These are phyloP conservation scores for Cryptococcus deneoformans DNA, from an alignment of 1,284 basidiomycete genomes.

Conservation along the genomic window DNA sequence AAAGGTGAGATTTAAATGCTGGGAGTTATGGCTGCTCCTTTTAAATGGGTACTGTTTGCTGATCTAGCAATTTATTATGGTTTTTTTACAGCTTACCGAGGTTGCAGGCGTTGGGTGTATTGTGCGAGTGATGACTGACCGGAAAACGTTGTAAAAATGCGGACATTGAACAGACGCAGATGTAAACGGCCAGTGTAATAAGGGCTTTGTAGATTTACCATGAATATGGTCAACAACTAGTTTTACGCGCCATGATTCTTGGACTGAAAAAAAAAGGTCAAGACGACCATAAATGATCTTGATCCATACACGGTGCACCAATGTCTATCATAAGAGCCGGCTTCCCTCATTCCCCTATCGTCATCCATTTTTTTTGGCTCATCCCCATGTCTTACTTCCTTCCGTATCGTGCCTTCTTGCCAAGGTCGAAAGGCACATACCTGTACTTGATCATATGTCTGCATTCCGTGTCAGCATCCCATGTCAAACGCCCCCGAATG, in stretches of 20 bases:
- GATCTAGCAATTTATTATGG: slow-evolving; percentile 1
- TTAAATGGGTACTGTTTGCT: background rate
- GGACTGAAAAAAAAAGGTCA: too few relatives aligned
- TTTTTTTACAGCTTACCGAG: slow-evolving; percentile 73
- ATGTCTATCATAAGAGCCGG: too few relatives aligned
- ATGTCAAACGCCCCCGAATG: background rate
- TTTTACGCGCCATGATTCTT: too few relatives aligned
- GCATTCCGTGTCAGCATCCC: slow-evolving; percentile 1
- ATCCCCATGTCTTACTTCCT: slow-evolving; percentile 29
- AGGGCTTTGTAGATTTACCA: background rate
- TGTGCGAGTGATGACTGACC: slow-evolving; percentile 95
- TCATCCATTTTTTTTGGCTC: too few relatives aligned
- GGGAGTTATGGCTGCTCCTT: background rate
- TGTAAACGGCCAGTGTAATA: background rate
- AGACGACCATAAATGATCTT: too few relatives aligned
- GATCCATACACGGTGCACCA: too few relatives aligned
- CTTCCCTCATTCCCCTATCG: too few relatives aligned
- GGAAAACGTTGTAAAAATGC: slow-evolving; percentile 63
- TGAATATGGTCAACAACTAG: too few relatives aligned
- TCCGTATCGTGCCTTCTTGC: slow-evolving; percentile 45
- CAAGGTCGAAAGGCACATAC: slow-evolving; percentile 56
- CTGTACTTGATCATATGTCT: slow-evolving; percentile 99
- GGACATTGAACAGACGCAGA: too few relatives aligned
- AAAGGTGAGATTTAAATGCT: slow-evolving; percentile 61
- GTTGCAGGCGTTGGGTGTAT: slow-evolving; percentile 94